These are phyloP conservation scores for Drosera capensis DNA, from an alignment of 148 eudicot species.

Conservation along the genomic window DNA sequence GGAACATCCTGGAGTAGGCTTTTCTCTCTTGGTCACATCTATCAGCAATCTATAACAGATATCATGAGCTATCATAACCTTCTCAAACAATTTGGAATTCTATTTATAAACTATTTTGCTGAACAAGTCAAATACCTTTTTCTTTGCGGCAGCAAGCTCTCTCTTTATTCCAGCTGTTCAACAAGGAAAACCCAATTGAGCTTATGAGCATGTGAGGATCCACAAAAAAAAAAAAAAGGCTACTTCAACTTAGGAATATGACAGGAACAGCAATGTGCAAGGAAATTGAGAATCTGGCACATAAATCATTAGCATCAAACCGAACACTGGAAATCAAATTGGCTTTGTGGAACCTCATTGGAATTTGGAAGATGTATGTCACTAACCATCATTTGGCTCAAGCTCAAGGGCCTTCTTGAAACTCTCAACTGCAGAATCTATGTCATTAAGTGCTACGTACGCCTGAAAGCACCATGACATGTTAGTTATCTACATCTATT, in stretches of 20 bases:
- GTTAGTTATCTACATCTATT: too few relatives aligned
- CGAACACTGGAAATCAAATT: background rate
- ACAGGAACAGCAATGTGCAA: too few relatives aligned
- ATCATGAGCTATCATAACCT: background rate
- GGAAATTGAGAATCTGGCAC: too few relatives aligned
- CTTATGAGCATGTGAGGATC: background rate
- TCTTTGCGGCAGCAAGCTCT: constrained; percentile 59
- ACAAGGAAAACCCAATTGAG: constrained; percentile 2
- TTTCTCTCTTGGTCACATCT: constrained; percentile 59
- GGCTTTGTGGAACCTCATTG: background rate
- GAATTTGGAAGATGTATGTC: background rate
- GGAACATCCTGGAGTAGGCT: constrained; percentile 65
- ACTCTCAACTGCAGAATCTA: constrained; percentile 70
- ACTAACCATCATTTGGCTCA: constrained; percentile 70
- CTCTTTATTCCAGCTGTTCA: constrained; percentile 49
- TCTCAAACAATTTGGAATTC: constrained; percentile 1
- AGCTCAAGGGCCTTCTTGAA: constrained; percentile 51
- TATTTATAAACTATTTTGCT: background rate
- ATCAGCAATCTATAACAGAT: constrained; percentile 53
- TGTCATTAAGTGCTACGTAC: constrained; percentile 46
- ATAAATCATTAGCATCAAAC: background rate
- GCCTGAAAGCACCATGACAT: constrained; percentile 26
- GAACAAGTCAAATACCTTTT: constrained; percentile 26
- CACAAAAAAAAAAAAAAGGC: too few relatives aligned
- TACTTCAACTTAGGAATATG: too few relatives aligned